Evolutionary conservation across 2,329 filamentous ascomycete genomes (phyloP).

Genomic region (Aspergillus pseudoviridinutans): DNA sequence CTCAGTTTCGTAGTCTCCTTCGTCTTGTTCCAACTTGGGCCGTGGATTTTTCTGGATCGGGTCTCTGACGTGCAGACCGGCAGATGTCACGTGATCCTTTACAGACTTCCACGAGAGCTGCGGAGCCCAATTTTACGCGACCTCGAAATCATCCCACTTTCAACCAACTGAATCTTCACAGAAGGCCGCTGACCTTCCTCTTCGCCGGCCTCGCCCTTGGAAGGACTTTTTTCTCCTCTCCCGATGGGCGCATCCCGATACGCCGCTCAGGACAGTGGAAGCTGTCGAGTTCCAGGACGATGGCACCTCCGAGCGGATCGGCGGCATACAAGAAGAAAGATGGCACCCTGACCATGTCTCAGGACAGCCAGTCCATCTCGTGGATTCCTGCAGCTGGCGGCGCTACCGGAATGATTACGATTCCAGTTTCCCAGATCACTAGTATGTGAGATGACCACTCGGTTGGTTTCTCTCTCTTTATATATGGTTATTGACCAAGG

Average conservation of each 20-base stretch:
- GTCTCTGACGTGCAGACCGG: not conserved
- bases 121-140: not conserved
- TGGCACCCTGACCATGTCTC: constrained; percentile 71
- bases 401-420: constrained; percentile 62
- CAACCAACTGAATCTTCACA: constrained; percentile 6
- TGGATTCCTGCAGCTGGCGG: constrained; percentile 70
- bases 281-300: constrained; percentile 33
- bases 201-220: constrained; percentile 15
- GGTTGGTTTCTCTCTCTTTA: not conserved
- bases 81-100: not conserved
- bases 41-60: not conserved
- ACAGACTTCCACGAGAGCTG: not conserved
- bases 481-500: not conserved
- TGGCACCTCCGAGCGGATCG: constrained; percentile 56
- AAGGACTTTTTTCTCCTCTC: constrained; percentile 18
- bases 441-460: constrained; percentile 55
- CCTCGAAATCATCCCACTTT: constrained; percentile 4
- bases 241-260: constrained; percentile 34
- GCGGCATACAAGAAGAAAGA: constrained; percentile 95
- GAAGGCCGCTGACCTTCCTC: constrained; percentile 19
- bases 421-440: constrained; percentile 72
- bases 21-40: no score
- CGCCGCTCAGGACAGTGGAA: constrained; percentile 35
- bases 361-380: constrained; percentile 68
- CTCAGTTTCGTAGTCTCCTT: no score